These are phyloP conservation scores for Microdochium paspali DNA, from an alignment of 2,329 filamentous ascomycete genomes.

Conservation along the genomic window DNA sequence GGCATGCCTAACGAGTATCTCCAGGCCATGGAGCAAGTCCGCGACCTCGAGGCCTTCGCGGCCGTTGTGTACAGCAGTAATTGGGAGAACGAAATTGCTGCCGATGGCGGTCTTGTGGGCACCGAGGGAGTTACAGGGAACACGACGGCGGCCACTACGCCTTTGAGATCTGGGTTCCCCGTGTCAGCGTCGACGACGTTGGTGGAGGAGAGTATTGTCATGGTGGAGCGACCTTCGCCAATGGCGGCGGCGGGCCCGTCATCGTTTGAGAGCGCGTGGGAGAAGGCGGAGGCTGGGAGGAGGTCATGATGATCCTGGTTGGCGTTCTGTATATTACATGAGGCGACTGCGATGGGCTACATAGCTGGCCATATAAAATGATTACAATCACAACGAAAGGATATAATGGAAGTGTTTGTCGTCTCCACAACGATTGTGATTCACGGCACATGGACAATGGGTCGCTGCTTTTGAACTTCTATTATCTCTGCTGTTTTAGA, in stretches of 20 bases:
- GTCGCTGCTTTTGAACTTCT: too few relatives aligned
- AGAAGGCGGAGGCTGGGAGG: constrained; percentile 43
- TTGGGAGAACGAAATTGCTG: constrained; percentile 57
- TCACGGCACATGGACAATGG: too few relatives aligned
- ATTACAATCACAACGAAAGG: too few relatives aligned
- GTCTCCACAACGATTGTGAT: too few relatives aligned
- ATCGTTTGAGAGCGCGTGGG: constrained; percentile 62
- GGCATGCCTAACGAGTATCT: constrained; percentile 65
- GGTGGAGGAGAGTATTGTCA: constrained; percentile 40
- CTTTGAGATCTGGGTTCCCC: constrained; percentile 3
- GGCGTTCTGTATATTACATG: neutral
- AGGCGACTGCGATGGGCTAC: too few relatives aligned
- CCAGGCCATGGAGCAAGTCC: constrained; percentile 65
- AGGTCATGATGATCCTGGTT: constrained; percentile 1
- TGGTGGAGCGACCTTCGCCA: constrained; percentile 39
- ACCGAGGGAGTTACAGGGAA: constrained; percentile 10
- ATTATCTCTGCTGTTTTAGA: too few relatives aligned
- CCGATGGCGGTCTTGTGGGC: constrained; percentile 20
- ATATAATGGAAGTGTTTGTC: too few relatives aligned
- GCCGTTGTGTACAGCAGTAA: constrained; percentile 84
- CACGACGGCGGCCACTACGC: neutral
- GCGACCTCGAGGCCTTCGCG: constrained; percentile 73
- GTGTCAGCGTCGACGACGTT: constrained; percentile 3
- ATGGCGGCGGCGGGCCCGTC: constrained; percentile 14
- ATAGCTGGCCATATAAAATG: too few relatives aligned